Conservation (phyloP, 2,329 filamentous ascomycete species). For the Meredithiella fracta region DNA sequence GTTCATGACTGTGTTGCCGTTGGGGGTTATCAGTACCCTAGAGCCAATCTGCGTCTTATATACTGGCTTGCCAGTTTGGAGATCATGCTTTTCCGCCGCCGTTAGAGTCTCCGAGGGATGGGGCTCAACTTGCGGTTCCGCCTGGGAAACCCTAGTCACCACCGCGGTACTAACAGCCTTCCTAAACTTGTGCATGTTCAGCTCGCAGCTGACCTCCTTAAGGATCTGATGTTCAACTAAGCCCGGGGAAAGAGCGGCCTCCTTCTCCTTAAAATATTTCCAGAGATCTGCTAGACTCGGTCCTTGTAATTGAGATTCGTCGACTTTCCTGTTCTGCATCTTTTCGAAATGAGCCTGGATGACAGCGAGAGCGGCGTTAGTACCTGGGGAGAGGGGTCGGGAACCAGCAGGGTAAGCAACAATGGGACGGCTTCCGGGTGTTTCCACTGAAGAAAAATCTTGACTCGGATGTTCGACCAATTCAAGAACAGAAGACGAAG, state of each 20-base stretch:
- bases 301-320: neutral
- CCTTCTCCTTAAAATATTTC: too few species aligned
- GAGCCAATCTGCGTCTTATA: slow-evolving; percentile 41
- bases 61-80: slow-evolving; percentile 41
- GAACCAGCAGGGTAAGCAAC: neutral
- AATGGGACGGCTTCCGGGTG: neutral
- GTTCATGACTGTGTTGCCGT: slow-evolving; percentile 60
- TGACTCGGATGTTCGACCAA: neutral
- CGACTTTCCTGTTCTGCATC: slow-evolving; percentile 2
- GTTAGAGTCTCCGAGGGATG: slow-evolving; percentile 25
- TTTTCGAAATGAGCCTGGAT: too few species aligned
- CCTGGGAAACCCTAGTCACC: neutral
- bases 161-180: neutral
- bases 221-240: slow-evolving; percentile 21
- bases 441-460: slow-evolving; percentile 2
- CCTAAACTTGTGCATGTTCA: slow-evolving; percentile 6
- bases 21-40: slow-evolving; percentile 57
- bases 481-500: neutral
- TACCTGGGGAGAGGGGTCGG: too few species aligned
- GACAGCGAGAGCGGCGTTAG: too few species aligned
- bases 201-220: slow-evolving; percentile 21
- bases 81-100: slow-evolving; percentile 36
- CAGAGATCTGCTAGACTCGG: too few species aligned
- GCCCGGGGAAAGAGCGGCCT: too few species aligned
- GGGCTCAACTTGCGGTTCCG: neutral